Conservation (phyloP, 768 basidiomycete genomes). For the Tulasnella sp. region DNA sequence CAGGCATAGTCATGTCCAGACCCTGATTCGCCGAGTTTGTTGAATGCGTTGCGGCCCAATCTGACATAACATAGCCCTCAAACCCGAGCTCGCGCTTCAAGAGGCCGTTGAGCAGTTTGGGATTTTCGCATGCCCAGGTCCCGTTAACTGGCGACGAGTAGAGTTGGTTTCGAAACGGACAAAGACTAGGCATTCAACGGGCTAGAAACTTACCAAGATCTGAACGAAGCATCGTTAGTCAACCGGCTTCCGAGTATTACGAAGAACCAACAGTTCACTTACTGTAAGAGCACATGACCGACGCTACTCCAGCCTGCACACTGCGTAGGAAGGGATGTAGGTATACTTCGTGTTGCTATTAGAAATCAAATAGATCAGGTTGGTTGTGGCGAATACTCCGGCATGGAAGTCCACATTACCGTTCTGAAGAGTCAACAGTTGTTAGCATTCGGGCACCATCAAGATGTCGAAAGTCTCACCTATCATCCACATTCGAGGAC, state of each 20-base stretch:
- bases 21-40: slow-evolving; percentile 17
- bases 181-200: neutral
- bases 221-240: neutral
- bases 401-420: slow-evolving; percentile 41
- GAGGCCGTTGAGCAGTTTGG: slow-evolving; percentile 62
- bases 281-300: slow-evolving; percentile 75
- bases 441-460: neutral
- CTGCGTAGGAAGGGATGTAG: slow-evolving; percentile 25
- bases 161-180: neutral
- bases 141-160: slow-evolving; percentile 34
- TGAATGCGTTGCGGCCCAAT: slow-evolving; percentile 58
- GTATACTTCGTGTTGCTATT: slow-evolving; percentile 26
- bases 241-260: neutral
- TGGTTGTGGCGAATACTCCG: slow-evolving; percentile 42
- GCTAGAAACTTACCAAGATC: slow-evolving; percentile 22
- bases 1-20: slow-evolving; percentile 31
- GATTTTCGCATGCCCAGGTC: slow-evolving; percentile 69
- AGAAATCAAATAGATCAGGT: slow-evolving; percentile 3
- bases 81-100: slow-evolving; percentile 69
- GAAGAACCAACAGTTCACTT: slow-evolving; percentile 24
- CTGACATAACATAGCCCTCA: slow-evolving; percentile 71
- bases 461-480: slow-evolving; percentile 36
- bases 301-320: slow-evolving; percentile 67
- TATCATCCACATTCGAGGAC: slow-evolving; percentile 64
- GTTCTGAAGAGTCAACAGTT: neutral